These are phyloP conservation scores for Hypoxylon sp. DNA, from an alignment of 2,329 filamentous ascomycete species.

Conservation along the genomic window DNA sequence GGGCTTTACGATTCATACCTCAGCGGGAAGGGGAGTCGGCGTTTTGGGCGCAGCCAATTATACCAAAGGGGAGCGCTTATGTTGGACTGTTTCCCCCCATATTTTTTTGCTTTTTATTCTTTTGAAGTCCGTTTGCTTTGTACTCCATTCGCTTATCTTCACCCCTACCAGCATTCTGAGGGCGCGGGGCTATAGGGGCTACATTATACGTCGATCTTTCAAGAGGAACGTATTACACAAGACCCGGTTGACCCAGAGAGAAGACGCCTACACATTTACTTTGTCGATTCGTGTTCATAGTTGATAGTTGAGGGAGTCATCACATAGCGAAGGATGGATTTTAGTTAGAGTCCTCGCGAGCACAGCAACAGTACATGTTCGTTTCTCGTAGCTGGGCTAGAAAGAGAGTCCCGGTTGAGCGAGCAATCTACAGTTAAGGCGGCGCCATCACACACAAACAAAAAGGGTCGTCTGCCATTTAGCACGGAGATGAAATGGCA, in stretches of 20 bases:
- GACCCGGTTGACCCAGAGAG: constrained; percentile 19
- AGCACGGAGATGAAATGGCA: constrained; percentile 20
- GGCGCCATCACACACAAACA: not conserved
- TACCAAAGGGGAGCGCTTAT: constrained; percentile 45
- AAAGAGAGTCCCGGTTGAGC: constrained; percentile 1
- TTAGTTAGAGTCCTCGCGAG: constrained; percentile 17
- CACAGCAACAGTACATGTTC: constrained; percentile 4
- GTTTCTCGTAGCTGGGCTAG: constrained; percentile 6
- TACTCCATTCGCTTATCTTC: constrained; percentile 43
- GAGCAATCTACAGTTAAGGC: not conserved
- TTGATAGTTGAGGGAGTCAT: constrained; percentile 23
- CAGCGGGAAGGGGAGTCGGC: constrained; percentile 32
- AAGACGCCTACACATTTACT: constrained; percentile 27
- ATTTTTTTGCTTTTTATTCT: constrained; percentile 33
- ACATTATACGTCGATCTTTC: constrained; percentile 10
- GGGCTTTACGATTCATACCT: constrained; percentile 39
- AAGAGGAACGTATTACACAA: constrained; percentile 17
- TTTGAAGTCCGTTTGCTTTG: constrained; percentile 25
- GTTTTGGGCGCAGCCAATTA: constrained; percentile 47
- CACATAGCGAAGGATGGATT: constrained; percentile 13
- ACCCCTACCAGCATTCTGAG: constrained; percentile 16
- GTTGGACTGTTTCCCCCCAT: constrained; percentile 25
- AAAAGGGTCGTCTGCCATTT: constrained; percentile 10
- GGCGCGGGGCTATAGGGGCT: constrained; percentile 18
- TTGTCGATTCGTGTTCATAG: constrained; percentile 36